Evolutionary conservation across 257 asterid species (phyloP).

Genomic region (Penstemon barbatus): DNA sequence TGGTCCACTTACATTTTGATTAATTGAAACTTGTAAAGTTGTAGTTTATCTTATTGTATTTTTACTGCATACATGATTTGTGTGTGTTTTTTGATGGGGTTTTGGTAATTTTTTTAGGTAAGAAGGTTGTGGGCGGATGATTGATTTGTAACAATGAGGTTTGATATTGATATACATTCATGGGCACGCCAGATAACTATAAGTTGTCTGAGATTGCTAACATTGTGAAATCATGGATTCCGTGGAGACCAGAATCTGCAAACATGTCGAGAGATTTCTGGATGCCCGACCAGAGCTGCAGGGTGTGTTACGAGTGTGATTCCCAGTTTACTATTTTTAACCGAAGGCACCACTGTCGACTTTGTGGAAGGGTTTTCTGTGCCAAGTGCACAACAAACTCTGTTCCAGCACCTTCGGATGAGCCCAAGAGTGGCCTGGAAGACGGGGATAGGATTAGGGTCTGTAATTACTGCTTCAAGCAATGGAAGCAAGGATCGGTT

Average conservation of each 20-base stretch:
- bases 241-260: conserved; percentile 44
- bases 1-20: conserved; percentile 28
- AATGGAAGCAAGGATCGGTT: conserved; percentile 53
- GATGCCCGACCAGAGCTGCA: conserved; percentile 86
- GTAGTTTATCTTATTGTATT: conserved; percentile 5
- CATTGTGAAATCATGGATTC: conserved; percentile 63
- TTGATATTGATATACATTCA: conserved; percentile 43
- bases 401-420: conserved; percentile 53
- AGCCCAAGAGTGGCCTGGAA: conserved; percentile 44
- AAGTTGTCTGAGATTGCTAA: conserved; percentile 67
- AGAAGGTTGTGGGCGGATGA: conserved; percentile 50
- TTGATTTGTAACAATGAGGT: conserved; percentile 43
- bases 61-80: no score
- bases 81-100: conserved; percentile 23
- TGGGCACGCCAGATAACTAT: conserved; percentile 57
- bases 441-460: conserved; percentile 67
- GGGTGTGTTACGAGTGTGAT: conserved; percentile 85
- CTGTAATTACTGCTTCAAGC: conserved; percentile 74
- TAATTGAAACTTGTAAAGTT: conserved; percentile 26
- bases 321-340: conserved; percentile 62
- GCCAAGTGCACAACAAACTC: conserved; percentile 63
- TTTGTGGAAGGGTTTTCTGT: conserved; percentile 77
- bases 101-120: conserved; percentile 43
- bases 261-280: conserved; percentile 70
- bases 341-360: conserved; percentile 76